Percentiles rank a stretch among this genome's conserved stretches.
phyloP scores from a whole-genome alignment of 306 rosid species.

The Pachyrhizus erosus region DNA sequence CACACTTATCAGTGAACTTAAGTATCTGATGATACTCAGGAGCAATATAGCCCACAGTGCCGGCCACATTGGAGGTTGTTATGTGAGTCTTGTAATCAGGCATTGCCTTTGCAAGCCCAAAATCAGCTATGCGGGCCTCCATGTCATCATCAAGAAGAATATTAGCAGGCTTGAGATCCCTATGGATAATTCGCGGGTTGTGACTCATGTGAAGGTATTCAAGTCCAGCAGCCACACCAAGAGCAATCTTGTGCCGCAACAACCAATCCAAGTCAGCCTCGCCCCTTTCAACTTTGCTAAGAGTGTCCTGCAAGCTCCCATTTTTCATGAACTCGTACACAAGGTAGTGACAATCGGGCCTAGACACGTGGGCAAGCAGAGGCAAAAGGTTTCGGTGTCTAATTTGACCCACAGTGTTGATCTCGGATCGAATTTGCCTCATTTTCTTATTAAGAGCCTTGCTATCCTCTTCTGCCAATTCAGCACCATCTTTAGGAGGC shows the following conservation, averaged over 20 bases:
- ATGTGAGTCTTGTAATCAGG: conserved; percentile 80
- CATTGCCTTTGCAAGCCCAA: conserved; percentile 90
- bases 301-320: conserved; percentile 76
- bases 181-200: conserved; percentile 76
- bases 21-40: conserved; percentile 91
- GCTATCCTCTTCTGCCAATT: conserved; percentile 75
- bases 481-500: conserved; percentile 69
- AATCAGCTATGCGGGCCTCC: conserved; percentile 95
- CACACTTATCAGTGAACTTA: conserved; percentile 94
- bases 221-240: conserved; percentile 83
- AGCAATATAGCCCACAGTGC: conserved; percentile 86
- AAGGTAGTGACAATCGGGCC: conserved; percentile 83
- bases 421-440: conserved; percentile 86
- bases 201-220: conserved; percentile 85
- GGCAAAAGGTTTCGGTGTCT: conserved; percentile 87
- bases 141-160: conserved; percentile 83
- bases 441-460: conserved; percentile 70
- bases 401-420: conserved; percentile 84
- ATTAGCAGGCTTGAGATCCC: conserved; percentile 87
- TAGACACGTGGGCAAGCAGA: conserved; percentile 75
- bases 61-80: conserved; percentile 74
- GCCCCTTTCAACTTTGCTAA: conserved; percentile 50
- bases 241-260: conserved; percentile 66
- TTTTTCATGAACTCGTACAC: conserved; percentile 95
- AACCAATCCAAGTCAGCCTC: conserved; percentile 66